Evolutionary conservation across 805 yeast genomes (phyloP).

Genomic region (Diddensiella caesifluorescens): DNA sequence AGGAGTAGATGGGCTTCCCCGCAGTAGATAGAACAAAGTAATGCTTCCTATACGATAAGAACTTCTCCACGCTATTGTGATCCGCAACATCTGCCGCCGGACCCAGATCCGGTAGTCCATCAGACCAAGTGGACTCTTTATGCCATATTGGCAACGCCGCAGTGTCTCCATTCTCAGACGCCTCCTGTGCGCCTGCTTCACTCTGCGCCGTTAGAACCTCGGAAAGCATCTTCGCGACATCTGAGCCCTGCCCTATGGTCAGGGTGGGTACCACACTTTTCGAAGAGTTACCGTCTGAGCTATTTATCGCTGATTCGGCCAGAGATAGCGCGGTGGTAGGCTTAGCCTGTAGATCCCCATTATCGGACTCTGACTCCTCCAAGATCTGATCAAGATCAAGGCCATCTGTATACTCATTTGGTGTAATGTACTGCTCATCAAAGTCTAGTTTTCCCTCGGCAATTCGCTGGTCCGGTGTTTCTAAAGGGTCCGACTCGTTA

Average conservation of each 20-base stretch:
- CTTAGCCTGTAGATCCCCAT: slow-evolving; percentile 19
- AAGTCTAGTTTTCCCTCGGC: no score
- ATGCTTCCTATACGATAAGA: slow-evolving; percentile 49
- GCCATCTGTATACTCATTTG: background rate
- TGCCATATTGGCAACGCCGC: background rate
- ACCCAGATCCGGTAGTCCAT: slow-evolving; percentile 23
- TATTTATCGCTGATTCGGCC: background rate
- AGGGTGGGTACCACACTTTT: slow-evolving; percentile 7
- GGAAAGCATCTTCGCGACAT: slow-evolving; percentile 15
- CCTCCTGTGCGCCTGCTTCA: background rate
- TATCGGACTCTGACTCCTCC: slow-evolving; percentile 5
- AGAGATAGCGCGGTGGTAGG: slow-evolving; percentile 26
- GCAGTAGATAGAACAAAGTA: slow-evolving; percentile 76
- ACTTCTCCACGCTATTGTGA: slow-evolving; percentile 24
- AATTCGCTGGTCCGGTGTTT: no score
- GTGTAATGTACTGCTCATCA: slow-evolving; percentile 2
- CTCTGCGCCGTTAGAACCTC: slow-evolving; percentile 5
- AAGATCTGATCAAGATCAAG: background rate
- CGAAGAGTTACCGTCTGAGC: background rate
- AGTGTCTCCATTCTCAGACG: background rate
- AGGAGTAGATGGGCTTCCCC: slow-evolving; percentile 81
- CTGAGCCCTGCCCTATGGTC: slow-evolving; percentile 8
- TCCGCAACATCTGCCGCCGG: slow-evolving; percentile 29
- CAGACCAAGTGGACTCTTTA: slow-evolving; percentile 1
- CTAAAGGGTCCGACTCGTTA: no score